A percentile compares a stretch with the other conserved stretches of the same genome.
phyloP scores from a whole-genome alignment of 805 yeast genomes.

The Kazachstania psychrophila region DNA sequence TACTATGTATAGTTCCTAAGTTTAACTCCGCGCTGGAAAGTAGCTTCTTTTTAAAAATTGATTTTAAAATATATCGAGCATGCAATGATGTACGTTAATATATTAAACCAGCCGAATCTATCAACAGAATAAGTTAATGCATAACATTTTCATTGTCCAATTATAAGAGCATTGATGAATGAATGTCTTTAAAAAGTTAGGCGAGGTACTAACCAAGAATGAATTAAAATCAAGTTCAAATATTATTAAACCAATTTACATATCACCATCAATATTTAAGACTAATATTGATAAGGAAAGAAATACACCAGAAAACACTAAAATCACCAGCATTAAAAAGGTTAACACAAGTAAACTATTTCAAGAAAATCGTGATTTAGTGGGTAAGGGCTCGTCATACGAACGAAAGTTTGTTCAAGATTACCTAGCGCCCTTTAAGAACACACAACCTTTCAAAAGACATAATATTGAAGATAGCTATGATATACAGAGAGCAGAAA shows the following conservation, averaged over 20 bases:
- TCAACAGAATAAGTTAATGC: no score
- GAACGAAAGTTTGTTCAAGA: conserved; percentile 23
- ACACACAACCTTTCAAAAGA: conserved; percentile 19
- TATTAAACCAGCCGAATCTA: no score
- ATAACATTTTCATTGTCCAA: no score
- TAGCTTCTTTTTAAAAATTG: no score
- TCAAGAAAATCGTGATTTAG: conserved; percentile 10
- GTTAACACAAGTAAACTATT: not conserved
- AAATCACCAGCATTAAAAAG: no score
- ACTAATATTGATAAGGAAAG: no score
- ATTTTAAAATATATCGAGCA: no score
- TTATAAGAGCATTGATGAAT: conserved; percentile 2
- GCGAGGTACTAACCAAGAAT: not conserved
- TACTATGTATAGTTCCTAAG: no score
- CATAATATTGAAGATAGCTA: conserved; percentile 17
- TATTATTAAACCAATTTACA: not conserved
- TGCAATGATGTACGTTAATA: no score
- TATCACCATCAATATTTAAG: no score
- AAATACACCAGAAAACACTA: no score
- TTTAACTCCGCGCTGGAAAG: no score
- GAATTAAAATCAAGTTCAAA: not conserved
- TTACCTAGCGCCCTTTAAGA: conserved; percentile 23
- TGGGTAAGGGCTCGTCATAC: conserved; percentile 27
- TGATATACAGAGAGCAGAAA: conserved; percentile 10
- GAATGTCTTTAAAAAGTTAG: conserved; percentile 1